Conservation (phyloP, 257 asterid species). For the Plantago ovata region DNA sequence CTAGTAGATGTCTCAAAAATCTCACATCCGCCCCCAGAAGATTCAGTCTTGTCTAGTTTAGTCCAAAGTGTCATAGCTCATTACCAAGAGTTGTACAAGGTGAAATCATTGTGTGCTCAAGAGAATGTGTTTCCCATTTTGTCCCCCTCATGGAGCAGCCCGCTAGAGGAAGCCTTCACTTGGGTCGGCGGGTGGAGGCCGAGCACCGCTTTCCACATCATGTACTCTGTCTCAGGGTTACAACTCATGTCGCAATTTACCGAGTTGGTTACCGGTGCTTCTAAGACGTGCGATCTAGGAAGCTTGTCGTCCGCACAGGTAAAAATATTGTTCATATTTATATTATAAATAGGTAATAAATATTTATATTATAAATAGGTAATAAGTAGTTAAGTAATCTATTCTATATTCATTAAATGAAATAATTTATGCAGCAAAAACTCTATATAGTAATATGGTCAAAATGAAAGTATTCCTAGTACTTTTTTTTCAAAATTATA, state of each 20-base stretch:
- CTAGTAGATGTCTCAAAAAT: slow-evolving; percentile 22
- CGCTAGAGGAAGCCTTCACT: slow-evolving; percentile 35
- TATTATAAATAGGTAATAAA: no score
- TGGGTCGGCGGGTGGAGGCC: slow-evolving; percentile 57
- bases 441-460: no score
- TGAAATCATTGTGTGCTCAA: slow-evolving; percentile 19
- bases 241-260: slow-evolving; percentile 24
- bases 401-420: no score
- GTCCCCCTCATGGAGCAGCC: slow-evolving; percentile 36
- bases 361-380: no score
- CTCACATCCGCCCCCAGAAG: neutral
- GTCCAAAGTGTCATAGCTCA: slow-evolving; percentile 19
- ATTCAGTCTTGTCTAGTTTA: neutral
- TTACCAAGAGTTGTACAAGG: slow-evolving; percentile 34
- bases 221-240: slow-evolving; percentile 33
- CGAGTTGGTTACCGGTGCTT: slow-evolving; percentile 26
- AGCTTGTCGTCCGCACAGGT: slow-evolving; percentile 22
- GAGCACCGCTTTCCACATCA: slow-evolving; percentile 33
- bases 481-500: no score
- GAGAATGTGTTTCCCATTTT: slow-evolving; percentile 21
- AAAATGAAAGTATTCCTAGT: no score
- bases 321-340: no score
- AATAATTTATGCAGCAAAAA: no score
- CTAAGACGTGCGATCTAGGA: slow-evolving; percentile 20
- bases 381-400: no score